phyloP scores from a whole-genome alignment of 2,329 filamentous ascomycete species.

The Apiospora hydei region DNA sequence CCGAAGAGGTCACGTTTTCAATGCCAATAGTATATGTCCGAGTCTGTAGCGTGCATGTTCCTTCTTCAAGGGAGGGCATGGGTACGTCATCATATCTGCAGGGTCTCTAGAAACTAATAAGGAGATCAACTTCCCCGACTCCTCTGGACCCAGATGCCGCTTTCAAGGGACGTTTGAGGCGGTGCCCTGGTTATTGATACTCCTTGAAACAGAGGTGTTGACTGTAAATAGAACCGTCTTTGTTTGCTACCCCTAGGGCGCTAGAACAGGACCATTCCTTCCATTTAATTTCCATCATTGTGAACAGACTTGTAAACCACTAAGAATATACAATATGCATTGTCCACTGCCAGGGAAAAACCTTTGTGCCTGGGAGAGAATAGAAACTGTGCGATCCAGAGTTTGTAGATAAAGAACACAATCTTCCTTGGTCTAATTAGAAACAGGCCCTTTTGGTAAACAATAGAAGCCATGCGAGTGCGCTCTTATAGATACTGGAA shows the following conservation, averaged over 20 bases:
- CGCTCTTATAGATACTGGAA: background rate
- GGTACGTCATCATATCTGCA: background rate
- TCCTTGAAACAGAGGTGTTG: background rate
- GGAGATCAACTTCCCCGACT: background rate
- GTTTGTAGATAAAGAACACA: background rate
- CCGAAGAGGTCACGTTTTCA: too few relatives aligned
- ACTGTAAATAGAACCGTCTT: background rate
- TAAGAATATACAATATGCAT: background rate
- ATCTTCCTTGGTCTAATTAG: background rate
- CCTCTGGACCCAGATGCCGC: background rate
- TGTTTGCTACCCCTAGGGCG: background rate
- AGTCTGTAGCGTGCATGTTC: background rate
- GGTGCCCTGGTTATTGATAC: background rate
- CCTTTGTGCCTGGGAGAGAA: background rate
- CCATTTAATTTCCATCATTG: background rate
- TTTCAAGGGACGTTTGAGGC: background rate
- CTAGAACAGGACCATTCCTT: background rate
- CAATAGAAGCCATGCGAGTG: background rate
- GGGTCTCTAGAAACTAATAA: too few relatives aligned
- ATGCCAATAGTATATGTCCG: too few relatives aligned
- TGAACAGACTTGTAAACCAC: background rate
- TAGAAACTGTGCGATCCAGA: background rate
- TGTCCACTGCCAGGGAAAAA: background rate
- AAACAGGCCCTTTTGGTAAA: background rate
- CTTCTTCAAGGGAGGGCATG: background rate